These are phyloP conservation scores for Rickenella mellea DNA, from an alignment of 768 basidiomycete genomes.

Conservation along the genomic window DNA sequence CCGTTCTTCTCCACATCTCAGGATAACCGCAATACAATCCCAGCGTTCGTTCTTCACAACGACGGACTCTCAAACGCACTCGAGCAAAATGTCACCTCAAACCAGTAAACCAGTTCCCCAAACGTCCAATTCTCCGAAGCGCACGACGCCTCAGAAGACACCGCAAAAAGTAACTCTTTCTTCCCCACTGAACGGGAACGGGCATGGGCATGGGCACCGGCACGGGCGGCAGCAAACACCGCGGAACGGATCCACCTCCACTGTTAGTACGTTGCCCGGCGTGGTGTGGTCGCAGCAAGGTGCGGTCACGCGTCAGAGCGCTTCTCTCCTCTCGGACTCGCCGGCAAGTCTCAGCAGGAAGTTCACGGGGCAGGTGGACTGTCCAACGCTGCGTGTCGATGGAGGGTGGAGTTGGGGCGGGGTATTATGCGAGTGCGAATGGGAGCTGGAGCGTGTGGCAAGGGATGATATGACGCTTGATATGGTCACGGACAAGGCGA, in stretches of 20 bases:
- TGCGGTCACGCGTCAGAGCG: conserved; percentile 2
- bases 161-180: conserved; percentile 8
- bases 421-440: conserved; percentile 19
- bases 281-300: conserved; percentile 8
- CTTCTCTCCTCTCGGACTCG: conserved; percentile 2
- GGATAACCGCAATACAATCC: too few relatives aligned
- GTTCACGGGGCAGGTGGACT: conserved; percentile 17
- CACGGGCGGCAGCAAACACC: conserved; percentile 15
- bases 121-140: conserved; percentile 16
- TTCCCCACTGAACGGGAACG: conserved; percentile 18
- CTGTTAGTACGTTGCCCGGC: conserved; percentile 1
- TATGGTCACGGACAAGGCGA: conserved; percentile 54
- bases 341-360: conserved; percentile 10
- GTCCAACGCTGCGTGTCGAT: conserved; percentile 19
- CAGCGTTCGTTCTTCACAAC: conserved; percentile 31
- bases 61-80: conserved; percentile 15
- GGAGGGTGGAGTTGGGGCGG: conserved; percentile 13
- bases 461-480: conserved; percentile 58
- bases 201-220: conserved; percentile 14
- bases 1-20: conserved; percentile 15
- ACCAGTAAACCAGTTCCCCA: conserved; percentile 11
- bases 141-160: conserved; percentile 11
- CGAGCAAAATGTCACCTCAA: conserved; percentile 9
- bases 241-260: conserved; percentile 8
- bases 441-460: too few relatives aligned